These are phyloP conservation scores for Myriosclerotinia curreyana DNA, from an alignment of 2,329 filamentous ascomycete species.

Conservation along the genomic window DNA sequence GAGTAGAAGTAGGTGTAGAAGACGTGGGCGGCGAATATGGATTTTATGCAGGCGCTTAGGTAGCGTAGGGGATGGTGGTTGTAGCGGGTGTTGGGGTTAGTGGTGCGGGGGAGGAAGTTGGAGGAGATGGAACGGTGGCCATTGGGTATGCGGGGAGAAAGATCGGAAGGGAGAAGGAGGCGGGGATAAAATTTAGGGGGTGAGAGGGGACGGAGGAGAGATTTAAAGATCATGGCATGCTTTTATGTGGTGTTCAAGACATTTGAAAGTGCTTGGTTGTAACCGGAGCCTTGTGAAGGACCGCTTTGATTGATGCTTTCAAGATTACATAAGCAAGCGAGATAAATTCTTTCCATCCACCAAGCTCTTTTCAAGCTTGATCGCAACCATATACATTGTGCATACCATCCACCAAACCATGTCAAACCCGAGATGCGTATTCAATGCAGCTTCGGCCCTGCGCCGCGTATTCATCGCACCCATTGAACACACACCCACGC, in stretches of 20 bases:
- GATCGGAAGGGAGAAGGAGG: neutral
- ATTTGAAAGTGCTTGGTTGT: neutral
- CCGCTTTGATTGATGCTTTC: constrained; percentile 9
- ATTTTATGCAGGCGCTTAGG: constrained; percentile 47
- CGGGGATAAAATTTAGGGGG: neutral
- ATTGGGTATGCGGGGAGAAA: neutral
- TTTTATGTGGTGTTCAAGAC: neutral
- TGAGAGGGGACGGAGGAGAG: constrained; percentile 4
- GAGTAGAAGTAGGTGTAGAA: constrained; percentile 59
- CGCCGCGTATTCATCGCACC: constrained; percentile 48
- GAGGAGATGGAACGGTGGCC: constrained; percentile 15
- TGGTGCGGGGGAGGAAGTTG: constrained; percentile 11
- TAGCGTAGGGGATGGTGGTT: constrained; percentile 43
- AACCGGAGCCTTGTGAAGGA: neutral
- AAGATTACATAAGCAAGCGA: constrained; percentile 13
- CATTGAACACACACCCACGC: constrained; percentile 35
- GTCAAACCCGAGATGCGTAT: constrained; percentile 38
- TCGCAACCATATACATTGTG: neutral
- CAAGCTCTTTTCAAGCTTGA: neutral
- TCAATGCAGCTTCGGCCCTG: constrained; percentile 48
- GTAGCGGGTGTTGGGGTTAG: constrained; percentile 22
- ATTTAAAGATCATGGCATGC: constrained; percentile 25
- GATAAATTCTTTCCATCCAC: constrained; percentile 7
- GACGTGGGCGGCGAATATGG: constrained; percentile 50
- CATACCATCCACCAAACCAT: constrained; percentile 24